Evolutionary conservation across 2,329 filamentous ascomycete species (phyloP).

Genomic region (Nigrospora oryzae): DNA sequence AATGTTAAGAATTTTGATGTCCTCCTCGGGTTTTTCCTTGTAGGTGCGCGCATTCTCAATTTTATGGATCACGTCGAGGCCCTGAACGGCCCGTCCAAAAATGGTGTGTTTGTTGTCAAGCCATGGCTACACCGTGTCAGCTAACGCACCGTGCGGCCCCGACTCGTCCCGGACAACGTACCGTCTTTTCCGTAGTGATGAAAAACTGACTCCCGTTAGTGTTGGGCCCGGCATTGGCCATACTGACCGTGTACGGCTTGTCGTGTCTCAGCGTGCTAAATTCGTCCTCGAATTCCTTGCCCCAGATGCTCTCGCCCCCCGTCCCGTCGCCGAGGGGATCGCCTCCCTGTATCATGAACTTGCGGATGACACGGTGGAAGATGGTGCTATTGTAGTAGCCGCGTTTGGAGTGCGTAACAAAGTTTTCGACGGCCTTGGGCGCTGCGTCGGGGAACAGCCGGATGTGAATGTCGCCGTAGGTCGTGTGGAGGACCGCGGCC

Average conservation of each 20-base stretch:
- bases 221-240: constrained; percentile 94
- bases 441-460: constrained; percentile 89
- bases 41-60: constrained; percentile 87
- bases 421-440: constrained; percentile 94
- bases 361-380: constrained; percentile 93
- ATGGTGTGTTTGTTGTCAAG: constrained; percentile 94
- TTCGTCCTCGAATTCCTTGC: constrained; percentile 86
- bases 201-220: constrained; percentile 98
- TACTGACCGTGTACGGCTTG: constrained; percentile 91
- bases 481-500: constrained; percentile 82
- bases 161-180: constrained; percentile 32
- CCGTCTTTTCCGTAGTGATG: constrained; percentile 93
- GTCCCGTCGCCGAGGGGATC: constrained; percentile 85
- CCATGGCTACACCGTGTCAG: constrained; percentile 58
- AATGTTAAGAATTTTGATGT: constrained; percentile 96
- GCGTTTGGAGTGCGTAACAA: constrained; percentile 79
- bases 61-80: constrained; percentile 88
- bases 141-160: constrained; percentile 1
- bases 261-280: constrained; percentile 88
- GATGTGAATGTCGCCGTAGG: constrained; percentile 86
- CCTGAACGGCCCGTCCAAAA: constrained; percentile 83
- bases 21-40: constrained; percentile 90
- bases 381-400: constrained; percentile 98
- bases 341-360: constrained; percentile 94
- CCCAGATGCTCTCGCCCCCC: constrained; percentile 87